phyloP scores from a whole-genome alignment of 208 protist species.

The Naegleria fowleri region DNA sequence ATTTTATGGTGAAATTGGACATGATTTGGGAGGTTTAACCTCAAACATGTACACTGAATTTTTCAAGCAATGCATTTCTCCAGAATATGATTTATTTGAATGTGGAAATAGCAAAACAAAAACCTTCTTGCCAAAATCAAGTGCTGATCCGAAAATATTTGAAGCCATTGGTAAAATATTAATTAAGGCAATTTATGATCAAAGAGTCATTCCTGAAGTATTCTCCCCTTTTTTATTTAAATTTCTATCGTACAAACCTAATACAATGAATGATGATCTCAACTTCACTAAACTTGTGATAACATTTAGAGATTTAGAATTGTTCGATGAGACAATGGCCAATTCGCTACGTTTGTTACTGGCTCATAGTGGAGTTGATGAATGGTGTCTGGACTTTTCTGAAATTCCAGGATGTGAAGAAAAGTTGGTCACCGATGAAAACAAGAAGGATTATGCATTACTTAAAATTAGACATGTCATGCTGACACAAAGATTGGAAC shows the following conservation, averaged over 20 bases:
- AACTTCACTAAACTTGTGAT: background rate
- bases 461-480: background rate
- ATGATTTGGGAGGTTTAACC: background rate
- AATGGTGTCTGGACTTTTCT: background rate
- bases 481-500: background rate
- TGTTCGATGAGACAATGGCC: background rate
- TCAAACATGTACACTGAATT: background rate
- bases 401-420: background rate
- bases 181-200: background rate
- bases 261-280: background rate
- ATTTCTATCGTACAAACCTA: background rate
- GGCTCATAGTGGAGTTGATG: background rate
- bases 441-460: background rate
- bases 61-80: background rate
- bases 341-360: background rate
- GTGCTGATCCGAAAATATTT: background rate
- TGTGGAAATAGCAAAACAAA: background rate
- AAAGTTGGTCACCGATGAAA: background rate
- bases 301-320: slow-evolving; percentile 1
- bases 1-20: background rate
- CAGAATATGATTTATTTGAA: background rate
- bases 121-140: background rate
- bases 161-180: background rate
- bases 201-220: background rate
- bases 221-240: background rate